Evolutionary conservation across 1,284 basidiomycete species (phyloP), one percentile per base, ranked within the genome.

Genomic region (Ceratorhiza oryzae-sativae): DNA sequence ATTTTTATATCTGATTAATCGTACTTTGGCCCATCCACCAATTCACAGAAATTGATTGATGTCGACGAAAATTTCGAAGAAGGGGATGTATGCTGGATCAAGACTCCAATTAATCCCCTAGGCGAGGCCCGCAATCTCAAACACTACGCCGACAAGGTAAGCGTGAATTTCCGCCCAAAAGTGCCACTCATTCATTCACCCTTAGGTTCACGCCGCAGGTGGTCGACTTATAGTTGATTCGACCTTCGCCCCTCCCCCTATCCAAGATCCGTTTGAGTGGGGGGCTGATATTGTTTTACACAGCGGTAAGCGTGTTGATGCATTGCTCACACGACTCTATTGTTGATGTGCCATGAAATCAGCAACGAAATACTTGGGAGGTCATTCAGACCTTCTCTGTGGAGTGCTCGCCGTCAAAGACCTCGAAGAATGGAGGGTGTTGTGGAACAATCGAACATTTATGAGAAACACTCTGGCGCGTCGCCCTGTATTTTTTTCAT

Each of bases 321-420:
- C 10, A 65, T 46, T 34, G 8, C 46, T 36, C 25, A n/a, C 30
- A 53, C 9, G 27, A 15, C 25, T 30, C 23, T 39, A 4, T n/a
- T n/a, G 39, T 23, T 45, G 13, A 20, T 10, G 15, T 32, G 13
- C 10, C 12, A 9, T n/a, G 2, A 63, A 39, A 25, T 71, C 75
- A 88, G 91, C 86, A 5, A 93, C 93, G 3, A 97, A 97, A 80
- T 96, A 97, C 79, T 89, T 97, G 71, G 93, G 92, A 46, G 95
- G 95, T 0, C 95, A 97, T 78, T 92, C 90, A 2, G 95, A 97
- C 78, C 82, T 95, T 39, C 86, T 97, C 3, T 85, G 86, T 73
- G 95, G 95, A 27, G 86, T 95, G 1, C 82, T 97, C n/a, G 84
- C 92, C 12, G 90, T 91, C 1, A 88, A 87, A 75, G 85, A 84